Conservation (phyloP, 148 eudicot genomes). For the Heliamphora exappendiculata region DNA sequence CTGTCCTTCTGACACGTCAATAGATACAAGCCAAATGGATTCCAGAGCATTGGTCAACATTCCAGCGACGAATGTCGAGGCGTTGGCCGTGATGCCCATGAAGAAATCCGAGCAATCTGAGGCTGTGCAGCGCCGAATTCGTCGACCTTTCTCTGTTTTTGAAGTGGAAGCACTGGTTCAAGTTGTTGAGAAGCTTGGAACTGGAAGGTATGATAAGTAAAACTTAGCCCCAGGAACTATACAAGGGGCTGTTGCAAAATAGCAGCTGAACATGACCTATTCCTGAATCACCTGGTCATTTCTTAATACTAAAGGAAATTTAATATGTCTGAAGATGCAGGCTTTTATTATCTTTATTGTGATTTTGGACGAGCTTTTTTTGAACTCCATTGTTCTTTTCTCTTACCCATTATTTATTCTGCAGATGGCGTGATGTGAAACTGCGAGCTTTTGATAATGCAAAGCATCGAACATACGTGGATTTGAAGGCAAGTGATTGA, state of each 20-base stretch:
- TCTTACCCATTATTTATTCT: conserved; percentile 5
- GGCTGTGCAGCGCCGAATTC: conserved; percentile 80
- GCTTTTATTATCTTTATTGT: not conserved
- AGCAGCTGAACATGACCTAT: not conserved
- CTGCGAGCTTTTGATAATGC: conserved; percentile 80
- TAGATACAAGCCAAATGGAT: conserved; percentile 46
- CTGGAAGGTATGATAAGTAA: conserved; percentile 64
- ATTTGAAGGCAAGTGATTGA: conserved; percentile 58
- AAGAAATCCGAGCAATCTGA: conserved; percentile 63
- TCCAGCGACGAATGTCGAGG: conserved; percentile 45
- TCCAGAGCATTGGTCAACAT: conserved; percentile 53
- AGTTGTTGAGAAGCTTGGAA: conserved; percentile 97
- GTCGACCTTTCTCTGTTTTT: conserved; percentile 88
- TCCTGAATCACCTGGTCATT: not conserved
- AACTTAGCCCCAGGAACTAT: not conserved
- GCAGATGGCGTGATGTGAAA: conserved; percentile 97
- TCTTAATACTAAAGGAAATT: no score
- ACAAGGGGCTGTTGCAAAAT: not conserved
- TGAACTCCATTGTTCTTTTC: not conserved
- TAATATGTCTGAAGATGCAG: no score
- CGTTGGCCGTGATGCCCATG: conserved; percentile 47
- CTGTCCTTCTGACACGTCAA: conserved; percentile 48
- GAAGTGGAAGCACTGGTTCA: conserved; percentile 96
- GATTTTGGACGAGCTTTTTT: not conserved
- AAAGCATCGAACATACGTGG: conserved; percentile 92